phyloP scores from a whole-genome alignment of 345 rosid species.

The Syzygium jambos region DNA sequence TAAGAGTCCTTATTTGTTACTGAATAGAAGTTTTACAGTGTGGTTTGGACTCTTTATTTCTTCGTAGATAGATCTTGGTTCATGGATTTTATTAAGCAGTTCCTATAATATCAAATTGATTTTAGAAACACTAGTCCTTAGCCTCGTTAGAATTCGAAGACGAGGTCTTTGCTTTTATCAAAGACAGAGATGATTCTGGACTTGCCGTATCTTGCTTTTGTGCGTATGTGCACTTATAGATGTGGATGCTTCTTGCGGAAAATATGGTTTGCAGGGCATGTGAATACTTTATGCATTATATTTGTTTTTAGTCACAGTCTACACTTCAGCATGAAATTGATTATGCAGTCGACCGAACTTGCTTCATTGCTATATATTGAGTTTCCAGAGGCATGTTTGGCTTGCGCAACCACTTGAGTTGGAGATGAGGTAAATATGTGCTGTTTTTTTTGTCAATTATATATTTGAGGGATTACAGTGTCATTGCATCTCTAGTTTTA shows the following conservation, averaged over 20 bases:
- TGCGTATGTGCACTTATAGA: background rate
- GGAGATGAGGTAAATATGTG: background rate
- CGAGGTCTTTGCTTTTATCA: background rate
- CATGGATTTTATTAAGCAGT: background rate
- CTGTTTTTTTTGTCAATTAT: background rate
- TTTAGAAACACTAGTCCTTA: background rate
- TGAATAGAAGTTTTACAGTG: background rate
- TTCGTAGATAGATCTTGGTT: background rate
- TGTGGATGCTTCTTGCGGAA: background rate
- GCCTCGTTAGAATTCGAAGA: background rate
- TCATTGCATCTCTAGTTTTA: background rate
- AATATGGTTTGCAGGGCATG: background rate
- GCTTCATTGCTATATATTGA: background rate
- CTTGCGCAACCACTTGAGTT: background rate
- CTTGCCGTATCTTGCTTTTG: background rate
- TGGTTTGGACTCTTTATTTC: background rate
- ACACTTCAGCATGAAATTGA: background rate
- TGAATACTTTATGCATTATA: background rate
- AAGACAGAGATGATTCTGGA: background rate
- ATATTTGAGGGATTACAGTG: background rate
- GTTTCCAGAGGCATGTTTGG: background rate
- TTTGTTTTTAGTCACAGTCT: background rate
- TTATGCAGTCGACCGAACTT: background rate
- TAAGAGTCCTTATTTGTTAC: background rate
- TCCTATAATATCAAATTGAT: background rate